Evolutionary conservation across 148 eudicot genomes (phyloP).

Genomic region (Rhododendron henanense): DNA sequence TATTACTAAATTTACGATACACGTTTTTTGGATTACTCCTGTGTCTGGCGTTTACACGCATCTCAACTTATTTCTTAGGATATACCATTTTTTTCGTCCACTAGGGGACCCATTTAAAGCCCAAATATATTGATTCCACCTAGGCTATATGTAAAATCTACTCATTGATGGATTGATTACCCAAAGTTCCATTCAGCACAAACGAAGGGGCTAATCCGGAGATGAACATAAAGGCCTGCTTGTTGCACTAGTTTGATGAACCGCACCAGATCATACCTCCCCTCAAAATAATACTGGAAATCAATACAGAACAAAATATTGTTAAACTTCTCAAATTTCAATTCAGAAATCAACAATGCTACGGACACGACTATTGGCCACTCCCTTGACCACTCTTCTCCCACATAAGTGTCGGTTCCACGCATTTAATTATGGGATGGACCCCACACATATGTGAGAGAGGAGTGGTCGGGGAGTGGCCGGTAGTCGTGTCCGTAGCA

Average conservation of each 20-base stretch:
- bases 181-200: constrained; percentile 99
- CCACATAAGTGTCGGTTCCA: no score
- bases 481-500: no score
- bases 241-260: constrained; percentile 65
- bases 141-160: background rate
- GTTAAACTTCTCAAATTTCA: background rate
- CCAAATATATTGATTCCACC: background rate
- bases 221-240: constrained; percentile 86
- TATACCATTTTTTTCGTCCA: no score
- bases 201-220: constrained; percentile 85
- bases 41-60: background rate
- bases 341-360: background rate
- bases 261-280: constrained; percentile 71
- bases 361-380: no score
- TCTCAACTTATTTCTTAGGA: no score
- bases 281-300: constrained; percentile 79
- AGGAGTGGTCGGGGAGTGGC: no score
- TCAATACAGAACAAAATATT: background rate
- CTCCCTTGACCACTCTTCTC: no score
- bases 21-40: background rate
- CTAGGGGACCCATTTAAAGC: background rate
- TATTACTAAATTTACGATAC: no score
- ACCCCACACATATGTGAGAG: no score
- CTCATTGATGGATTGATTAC: constrained; percentile 22
- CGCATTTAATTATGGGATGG: no score